Conservation (phyloP, 2,329 filamentous ascomycete species). For the Dendryphion nanum region DNA sequence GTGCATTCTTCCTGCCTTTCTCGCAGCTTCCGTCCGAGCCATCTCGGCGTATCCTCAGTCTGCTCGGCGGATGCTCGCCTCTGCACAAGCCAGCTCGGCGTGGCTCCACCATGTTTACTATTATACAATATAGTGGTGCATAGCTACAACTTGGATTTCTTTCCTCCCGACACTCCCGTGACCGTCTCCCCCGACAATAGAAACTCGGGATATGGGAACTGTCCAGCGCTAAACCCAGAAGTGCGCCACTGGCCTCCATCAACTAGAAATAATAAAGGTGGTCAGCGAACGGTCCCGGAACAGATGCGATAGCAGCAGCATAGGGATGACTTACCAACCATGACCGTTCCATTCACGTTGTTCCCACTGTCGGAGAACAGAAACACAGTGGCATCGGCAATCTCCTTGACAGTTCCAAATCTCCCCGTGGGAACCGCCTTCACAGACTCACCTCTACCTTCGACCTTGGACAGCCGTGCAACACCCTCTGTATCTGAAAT, state of each 20-base stretch:
- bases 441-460: constrained; percentile 25
- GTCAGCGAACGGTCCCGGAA: constrained; percentile 15
- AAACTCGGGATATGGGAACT: constrained; percentile 58
- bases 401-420: constrained; percentile 78
- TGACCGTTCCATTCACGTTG: constrained; percentile 78
- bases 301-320: background rate
- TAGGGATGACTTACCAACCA: constrained; percentile 63
- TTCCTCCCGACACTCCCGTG: constrained; percentile 58
- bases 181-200: constrained; percentile 54
- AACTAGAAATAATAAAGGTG: constrained; percentile 38
- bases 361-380: constrained; percentile 82
- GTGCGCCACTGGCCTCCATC: constrained; percentile 55
- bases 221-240: constrained; percentile 35
- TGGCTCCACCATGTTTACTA: no score
- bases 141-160: constrained; percentile 55
- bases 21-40: no score
- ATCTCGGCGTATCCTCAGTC: no score
- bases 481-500: constrained; percentile 76
- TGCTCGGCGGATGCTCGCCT: no score
- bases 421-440: constrained; percentile 67
- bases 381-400: constrained; percentile 89
- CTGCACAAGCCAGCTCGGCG: no score
- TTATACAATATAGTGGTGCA: no score
- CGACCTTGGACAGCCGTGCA: constrained; percentile 41
- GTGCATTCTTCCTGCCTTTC: no score